Percentiles rank a stretch among this genome's conserved stretches.
Evolutionary conservation across 2,329 filamentous ascomycete species (phyloP).

Genomic region (Penicillium capsulatum): DNA sequence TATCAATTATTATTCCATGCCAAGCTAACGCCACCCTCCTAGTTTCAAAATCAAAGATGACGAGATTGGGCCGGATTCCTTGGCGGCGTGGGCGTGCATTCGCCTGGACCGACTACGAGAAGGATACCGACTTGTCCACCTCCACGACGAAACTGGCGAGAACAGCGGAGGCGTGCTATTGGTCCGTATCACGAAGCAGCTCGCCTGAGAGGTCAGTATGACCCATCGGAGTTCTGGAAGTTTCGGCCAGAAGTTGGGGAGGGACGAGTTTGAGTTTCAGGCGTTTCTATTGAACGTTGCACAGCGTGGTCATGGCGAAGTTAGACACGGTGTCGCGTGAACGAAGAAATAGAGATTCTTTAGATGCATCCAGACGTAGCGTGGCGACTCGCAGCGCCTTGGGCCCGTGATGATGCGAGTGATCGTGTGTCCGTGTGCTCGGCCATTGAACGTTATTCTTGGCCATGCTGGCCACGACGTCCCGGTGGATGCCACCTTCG

Average conservation of each 20-base stretch:
- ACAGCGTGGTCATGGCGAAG: conserved; percentile 1
- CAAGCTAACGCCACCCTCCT: conserved; percentile 6
- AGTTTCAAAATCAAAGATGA: conserved; percentile 86
- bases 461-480: too few relatives aligned
- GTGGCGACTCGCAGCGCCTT: too few relatives aligned
- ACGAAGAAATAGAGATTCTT: too few relatives aligned
- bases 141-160: conserved; percentile 66
- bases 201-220: conserved; percentile 14
- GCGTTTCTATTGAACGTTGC: neutral
- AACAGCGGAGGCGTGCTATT: conserved; percentile 66
- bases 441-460: too few relatives aligned
- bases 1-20: neutral
- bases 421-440: too few relatives aligned
- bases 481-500: too few relatives aligned
- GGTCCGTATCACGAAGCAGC: conserved; percentile 64
- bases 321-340: neutral
- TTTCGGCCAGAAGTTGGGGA: neutral
- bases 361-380: too few relatives aligned
- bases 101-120: conserved; percentile 72
- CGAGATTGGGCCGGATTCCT: conserved; percentile 69
- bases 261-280: neutral
- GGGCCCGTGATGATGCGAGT: too few relatives aligned
- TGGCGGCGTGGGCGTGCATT: conserved; percentile 86
- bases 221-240: neutral
- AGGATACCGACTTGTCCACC: conserved; percentile 72